Conservation (phyloP, 257 asterid species). For the Solanum arcanum region DNA sequence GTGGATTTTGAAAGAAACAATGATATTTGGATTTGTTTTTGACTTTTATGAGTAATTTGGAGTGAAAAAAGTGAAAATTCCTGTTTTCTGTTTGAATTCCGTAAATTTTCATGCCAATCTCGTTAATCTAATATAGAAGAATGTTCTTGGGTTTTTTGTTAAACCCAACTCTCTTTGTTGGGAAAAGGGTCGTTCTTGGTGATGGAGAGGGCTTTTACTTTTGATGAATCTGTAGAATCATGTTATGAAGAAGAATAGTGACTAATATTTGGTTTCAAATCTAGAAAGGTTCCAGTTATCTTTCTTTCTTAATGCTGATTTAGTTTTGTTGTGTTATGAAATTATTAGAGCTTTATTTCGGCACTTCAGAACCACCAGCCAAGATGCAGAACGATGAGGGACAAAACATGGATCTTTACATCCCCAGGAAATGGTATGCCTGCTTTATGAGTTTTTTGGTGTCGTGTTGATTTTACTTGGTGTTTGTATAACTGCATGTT, state of each 20-base stretch:
- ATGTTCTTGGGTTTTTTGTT: too few species aligned
- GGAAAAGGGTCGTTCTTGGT: background rate
- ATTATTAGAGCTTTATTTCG: background rate
- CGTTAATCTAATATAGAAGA: too few species aligned
- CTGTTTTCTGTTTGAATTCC: background rate
- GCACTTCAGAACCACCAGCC: background rate
- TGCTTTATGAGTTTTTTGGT: background rate
- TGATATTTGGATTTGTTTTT: background rate
- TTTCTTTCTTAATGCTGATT: background rate
- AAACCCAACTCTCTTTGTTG: background rate
- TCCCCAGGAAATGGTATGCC: slow-evolving; percentile 54
- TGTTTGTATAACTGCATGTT: background rate
- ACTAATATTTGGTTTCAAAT: background rate
- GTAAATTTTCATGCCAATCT: too few species aligned
- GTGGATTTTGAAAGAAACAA: too few species aligned
- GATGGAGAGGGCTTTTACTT: background rate
- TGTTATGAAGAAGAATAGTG: background rate
- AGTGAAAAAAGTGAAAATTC: background rate
- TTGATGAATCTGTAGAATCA: background rate
- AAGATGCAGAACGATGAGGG: slow-evolving; percentile 74
- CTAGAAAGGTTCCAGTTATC: background rate
- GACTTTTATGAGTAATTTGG: background rate
- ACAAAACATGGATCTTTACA: slow-evolving; percentile 57
- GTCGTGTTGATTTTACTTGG: background rate
- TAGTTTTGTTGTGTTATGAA: background rate